Evolutionary conservation across 345 rosid genomes (phyloP).

Genomic region (Eucalyptus regnans): DNA sequence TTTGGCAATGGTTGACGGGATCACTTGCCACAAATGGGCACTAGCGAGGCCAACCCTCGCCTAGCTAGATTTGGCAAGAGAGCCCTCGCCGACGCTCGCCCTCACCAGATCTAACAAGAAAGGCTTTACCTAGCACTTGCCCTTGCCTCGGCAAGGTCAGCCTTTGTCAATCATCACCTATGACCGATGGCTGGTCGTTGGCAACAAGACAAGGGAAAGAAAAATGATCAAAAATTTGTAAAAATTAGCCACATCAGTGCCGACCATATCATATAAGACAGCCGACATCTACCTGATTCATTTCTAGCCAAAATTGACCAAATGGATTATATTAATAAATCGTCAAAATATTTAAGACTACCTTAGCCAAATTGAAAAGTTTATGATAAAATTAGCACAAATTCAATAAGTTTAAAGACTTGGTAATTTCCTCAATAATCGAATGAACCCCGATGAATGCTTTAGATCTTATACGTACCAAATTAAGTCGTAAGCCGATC

Average conservation of each 20-base stretch:
- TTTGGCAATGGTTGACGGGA: too few relatives aligned
- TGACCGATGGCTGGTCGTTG: fast-evolving
- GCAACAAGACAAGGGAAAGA: neutral
- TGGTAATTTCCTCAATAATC: neutral
- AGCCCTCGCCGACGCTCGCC: fast-evolving
- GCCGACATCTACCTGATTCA: fast-evolving
- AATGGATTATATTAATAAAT: neutral
- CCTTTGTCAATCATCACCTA: fast-evolving
- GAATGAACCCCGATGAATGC: neutral
- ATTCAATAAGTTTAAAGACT: neutral
- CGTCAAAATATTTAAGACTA: neutral
- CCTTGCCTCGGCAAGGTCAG: fast-evolving
- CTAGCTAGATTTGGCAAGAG: too few relatives aligned
- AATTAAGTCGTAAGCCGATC: neutral
- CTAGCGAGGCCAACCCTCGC: fast-evolving
- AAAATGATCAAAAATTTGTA: neutral
- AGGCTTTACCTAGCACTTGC: too few relatives aligned
- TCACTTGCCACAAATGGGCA: too few relatives aligned
- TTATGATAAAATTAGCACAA: neutral
- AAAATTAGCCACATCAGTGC: fast-evolving
- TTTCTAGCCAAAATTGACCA: fast-evolving
- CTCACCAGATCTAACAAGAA: fast-evolving
- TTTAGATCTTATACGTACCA: neutral
- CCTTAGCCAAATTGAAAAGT: neutral
- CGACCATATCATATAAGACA: fast-evolving